A percentile compares a stretch with the other conserved stretches of the same genome.
phyloP scores from a whole-genome alignment of 495 filamentous ascomycete species.

The Aspergillus campestris region DNA sequence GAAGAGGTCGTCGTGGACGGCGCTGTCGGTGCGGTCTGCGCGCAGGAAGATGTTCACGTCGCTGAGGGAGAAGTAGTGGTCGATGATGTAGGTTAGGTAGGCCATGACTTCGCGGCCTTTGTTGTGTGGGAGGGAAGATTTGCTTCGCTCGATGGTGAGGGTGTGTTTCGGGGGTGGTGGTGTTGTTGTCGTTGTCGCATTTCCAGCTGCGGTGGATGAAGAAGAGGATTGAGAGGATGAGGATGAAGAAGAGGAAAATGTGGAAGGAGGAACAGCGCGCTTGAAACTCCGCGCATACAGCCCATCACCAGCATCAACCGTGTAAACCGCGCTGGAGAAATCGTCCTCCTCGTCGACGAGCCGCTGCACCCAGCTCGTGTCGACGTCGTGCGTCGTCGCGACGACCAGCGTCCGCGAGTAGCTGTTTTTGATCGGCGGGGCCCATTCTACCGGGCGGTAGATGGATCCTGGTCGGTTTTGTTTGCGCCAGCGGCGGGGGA shows the following conservation, averaged over 20 bases:
- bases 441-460: no score
- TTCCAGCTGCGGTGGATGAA: no score
- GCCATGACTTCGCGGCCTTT: slow-evolving; percentile 57
- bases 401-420: slow-evolving; percentile 12
- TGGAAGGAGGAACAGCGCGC: no score
- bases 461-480: no score
- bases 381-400: slow-evolving; percentile 14
- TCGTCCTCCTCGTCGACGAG: neutral
- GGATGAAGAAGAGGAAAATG: no score
- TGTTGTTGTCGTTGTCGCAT: slow-evolving; percentile 3
- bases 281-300: no score
- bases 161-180: slow-evolving; percentile 19
- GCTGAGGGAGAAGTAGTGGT: slow-evolving; percentile 38
- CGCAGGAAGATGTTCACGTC: slow-evolving; percentile 40
- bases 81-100: slow-evolving; percentile 30
- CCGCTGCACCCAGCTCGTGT: slow-evolving; percentile 22
- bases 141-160: slow-evolving; percentile 20
- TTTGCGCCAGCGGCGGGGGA: no score
- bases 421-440: neutral
- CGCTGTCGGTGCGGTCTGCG: slow-evolving; percentile 32
- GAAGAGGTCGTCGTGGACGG: slow-evolving; percentile 46
- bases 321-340: slow-evolving; percentile 15
- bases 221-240: no score
- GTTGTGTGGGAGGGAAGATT: slow-evolving; percentile 18
- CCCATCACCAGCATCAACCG: neutral